A percentile compares a stretch with the other conserved stretches of the same genome.
Evolutionary conservation across 805 yeast species (phyloP).

Genomic region (Torulaspora maleeae): DNA sequence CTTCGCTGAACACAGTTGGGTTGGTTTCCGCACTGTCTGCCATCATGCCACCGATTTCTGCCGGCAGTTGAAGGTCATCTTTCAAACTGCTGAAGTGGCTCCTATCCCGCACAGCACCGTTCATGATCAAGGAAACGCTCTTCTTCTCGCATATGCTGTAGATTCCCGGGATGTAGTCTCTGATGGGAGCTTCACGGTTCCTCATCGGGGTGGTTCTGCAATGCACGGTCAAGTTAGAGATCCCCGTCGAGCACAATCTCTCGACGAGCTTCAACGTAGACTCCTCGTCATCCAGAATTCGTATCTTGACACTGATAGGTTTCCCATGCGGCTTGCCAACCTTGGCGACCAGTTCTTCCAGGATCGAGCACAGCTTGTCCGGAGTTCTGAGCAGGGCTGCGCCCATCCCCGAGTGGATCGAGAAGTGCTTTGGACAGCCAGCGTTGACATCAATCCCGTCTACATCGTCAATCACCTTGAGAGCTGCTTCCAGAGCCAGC

Average conservation of each 20-base stretch:
- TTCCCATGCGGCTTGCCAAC: slow-evolving; percentile 75
- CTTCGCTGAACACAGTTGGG: slow-evolving; percentile 62
- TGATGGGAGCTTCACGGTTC: slow-evolving; percentile 73
- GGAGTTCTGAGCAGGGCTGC: slow-evolving; percentile 86
- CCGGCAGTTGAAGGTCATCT: slow-evolving; percentile 41
- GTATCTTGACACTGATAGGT: slow-evolving; percentile 86
- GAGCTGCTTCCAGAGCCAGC: slow-evolving; percentile 84
- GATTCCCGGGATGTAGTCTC: slow-evolving; percentile 62
- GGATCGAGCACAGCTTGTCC: slow-evolving; percentile 65
- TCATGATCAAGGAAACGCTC: slow-evolving; percentile 69
- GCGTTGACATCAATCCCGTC: slow-evolving; percentile 91
- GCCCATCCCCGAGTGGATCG: slow-evolving; percentile 96
- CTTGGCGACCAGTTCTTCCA: slow-evolving; percentile 61
- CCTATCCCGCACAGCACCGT: slow-evolving; percentile 65
- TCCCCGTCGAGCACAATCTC: slow-evolving; percentile 68
- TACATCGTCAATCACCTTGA: slow-evolving; percentile 75
- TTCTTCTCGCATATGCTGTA: slow-evolving; percentile 55
- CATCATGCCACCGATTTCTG: slow-evolving; percentile 83
- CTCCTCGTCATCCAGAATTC: slow-evolving; percentile 62
- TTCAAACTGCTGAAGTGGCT: slow-evolving; percentile 52
- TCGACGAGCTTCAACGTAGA: slow-evolving; percentile 57
- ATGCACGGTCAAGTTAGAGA: slow-evolving; percentile 80
- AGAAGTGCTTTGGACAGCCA: slow-evolving; percentile 96
- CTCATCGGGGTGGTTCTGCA: slow-evolving; percentile 89
- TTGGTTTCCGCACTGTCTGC: slow-evolving; percentile 88